Conservation (phyloP, 805 yeast genomes). For the Barnettozyma siamensis region DNA sequence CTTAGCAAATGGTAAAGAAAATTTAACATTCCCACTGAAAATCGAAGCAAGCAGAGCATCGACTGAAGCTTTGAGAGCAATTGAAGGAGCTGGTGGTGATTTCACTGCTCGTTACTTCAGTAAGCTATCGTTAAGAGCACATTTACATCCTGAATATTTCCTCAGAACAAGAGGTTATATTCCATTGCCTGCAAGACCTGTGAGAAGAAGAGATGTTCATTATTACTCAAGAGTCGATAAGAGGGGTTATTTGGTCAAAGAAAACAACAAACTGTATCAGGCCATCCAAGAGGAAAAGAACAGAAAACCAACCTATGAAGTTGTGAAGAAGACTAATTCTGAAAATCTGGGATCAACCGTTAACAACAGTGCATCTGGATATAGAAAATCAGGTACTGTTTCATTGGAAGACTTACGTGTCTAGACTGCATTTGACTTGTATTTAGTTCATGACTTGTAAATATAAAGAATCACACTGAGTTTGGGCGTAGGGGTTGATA, state of each 20-base stretch:
- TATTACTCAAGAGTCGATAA: slow-evolving; percentile 66
- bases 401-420: slow-evolving; percentile 20
- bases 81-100: slow-evolving; percentile 68
- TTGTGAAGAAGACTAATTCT: slow-evolving; percentile 6
- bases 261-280: slow-evolving; percentile 19
- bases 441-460: slow-evolving; percentile 9
- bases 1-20: slow-evolving; percentile 57
- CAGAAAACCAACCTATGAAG: slow-evolving; percentile 8
- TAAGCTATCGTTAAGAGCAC: slow-evolving; percentile 64
- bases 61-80: slow-evolving; percentile 59
- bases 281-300: slow-evolving; percentile 20
- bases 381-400: slow-evolving; percentile 20
- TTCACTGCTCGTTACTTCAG: slow-evolving; percentile 70
- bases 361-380: slow-evolving; percentile 21
- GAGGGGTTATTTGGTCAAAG: slow-evolving; percentile 67
- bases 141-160: slow-evolving; percentile 68
- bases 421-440: slow-evolving; percentile 1
- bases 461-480: slow-evolving; percentile 2
- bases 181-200: slow-evolving; percentile 84
- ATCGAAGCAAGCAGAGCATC: slow-evolving; percentile 86
- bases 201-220: slow-evolving; percentile 70
- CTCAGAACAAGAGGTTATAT: slow-evolving; percentile 66
- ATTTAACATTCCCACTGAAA: slow-evolving; percentile 52
- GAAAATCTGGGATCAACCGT: slow-evolving; percentile 11
- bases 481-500: too few species aligned